Evolutionary conservation across 2,329 filamentous ascomycete species (phyloP).

Genomic region (Trichoderma breve): DNA sequence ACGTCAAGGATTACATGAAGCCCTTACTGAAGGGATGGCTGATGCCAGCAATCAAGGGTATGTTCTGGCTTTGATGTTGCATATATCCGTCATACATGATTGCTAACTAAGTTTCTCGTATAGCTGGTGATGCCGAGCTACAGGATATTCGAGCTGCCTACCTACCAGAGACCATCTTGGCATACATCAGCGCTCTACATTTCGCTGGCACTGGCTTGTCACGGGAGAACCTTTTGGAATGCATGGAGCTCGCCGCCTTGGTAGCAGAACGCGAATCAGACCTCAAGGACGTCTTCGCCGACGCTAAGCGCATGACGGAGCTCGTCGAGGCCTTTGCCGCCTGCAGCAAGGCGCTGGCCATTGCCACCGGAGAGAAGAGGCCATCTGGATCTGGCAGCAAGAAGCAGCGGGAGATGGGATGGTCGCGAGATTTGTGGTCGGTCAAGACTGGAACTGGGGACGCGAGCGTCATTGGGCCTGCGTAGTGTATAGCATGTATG

Average conservation of each 20-base stretch:
- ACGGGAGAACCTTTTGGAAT: conserved; percentile 74
- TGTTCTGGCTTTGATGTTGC: conserved; percentile 25
- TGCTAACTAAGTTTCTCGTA: not conserved
- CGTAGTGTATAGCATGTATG: conserved; percentile 13
- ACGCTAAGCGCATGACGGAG: conserved; percentile 68
- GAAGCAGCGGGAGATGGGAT: conserved; percentile 60
- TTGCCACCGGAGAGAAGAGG: conserved; percentile 55
- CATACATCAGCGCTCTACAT: conserved; percentile 78
- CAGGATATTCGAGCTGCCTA: conserved; percentile 69
- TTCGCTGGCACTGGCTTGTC: conserved; percentile 72
- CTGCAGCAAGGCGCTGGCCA: conserved; percentile 69
- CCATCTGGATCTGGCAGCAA: conserved; percentile 50
- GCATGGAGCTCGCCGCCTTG: conserved; percentile 78
- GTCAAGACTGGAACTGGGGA: conserved; percentile 38
- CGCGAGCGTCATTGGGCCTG: conserved; percentile 3
- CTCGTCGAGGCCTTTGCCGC: conserved; percentile 73
- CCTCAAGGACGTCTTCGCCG: conserved; percentile 62
- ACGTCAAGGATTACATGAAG: conserved; percentile 55
- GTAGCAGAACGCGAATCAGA: conserved; percentile 71
- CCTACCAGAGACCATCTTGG: conserved; percentile 80
- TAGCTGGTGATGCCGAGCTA: conserved; percentile 58
- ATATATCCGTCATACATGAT: not conserved
- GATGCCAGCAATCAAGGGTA: conserved; percentile 53
- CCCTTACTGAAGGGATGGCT: conserved; percentile 67
- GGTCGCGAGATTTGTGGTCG: conserved; percentile 62